Percentiles rank a stretch among this genome's conserved stretches.
Conservation (phyloP, 305 asterid genomes). For the Solanum hybrid region DNA sequence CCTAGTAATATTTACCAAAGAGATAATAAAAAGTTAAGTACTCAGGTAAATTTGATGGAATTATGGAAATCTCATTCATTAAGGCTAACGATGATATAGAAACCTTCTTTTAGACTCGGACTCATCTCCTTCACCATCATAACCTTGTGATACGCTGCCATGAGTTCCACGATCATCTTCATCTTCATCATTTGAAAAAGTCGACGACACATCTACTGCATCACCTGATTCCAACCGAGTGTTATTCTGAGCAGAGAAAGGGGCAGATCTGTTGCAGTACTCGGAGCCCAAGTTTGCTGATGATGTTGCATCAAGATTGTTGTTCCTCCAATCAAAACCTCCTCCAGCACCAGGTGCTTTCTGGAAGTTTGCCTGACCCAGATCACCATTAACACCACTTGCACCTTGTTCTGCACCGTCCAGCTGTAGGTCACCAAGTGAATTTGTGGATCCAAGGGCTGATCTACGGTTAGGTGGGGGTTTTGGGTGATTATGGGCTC, state of each 20-base stretch:
- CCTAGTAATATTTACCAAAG: slow-evolving; percentile 32
- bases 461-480: slow-evolving; percentile 28
- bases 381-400: slow-evolving; percentile 15
- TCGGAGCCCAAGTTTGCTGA: slow-evolving; percentile 31
- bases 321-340: slow-evolving; percentile 34
- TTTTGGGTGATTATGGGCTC: slow-evolving; percentile 38
- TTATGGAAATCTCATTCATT: background rate
- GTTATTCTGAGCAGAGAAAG: slow-evolving; percentile 36
- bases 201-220: slow-evolving; percentile 49
- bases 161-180: slow-evolving; percentile 62
- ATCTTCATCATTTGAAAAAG: slow-evolving; percentile 70
- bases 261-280: slow-evolving; percentile 26
- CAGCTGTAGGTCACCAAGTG: slow-evolving; percentile 19
- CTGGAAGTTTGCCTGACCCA: slow-evolving; percentile 35
- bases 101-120: slow-evolving; percentile 87
- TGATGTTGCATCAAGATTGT: slow-evolving; percentile 42
- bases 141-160: slow-evolving; percentile 63
- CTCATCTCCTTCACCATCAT: slow-evolving; percentile 82
- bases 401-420: slow-evolving; percentile 18
- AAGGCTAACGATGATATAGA: background rate
- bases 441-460: slow-evolving; percentile 25
- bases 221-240: slow-evolving; percentile 41
- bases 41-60: background rate
- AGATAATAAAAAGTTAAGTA: background rate
- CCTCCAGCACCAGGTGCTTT: slow-evolving; percentile 27